Evolutionary conservation across 495 filamentous ascomycete genomes (phyloP).

Genomic region (Lepidopterella palustris): DNA sequence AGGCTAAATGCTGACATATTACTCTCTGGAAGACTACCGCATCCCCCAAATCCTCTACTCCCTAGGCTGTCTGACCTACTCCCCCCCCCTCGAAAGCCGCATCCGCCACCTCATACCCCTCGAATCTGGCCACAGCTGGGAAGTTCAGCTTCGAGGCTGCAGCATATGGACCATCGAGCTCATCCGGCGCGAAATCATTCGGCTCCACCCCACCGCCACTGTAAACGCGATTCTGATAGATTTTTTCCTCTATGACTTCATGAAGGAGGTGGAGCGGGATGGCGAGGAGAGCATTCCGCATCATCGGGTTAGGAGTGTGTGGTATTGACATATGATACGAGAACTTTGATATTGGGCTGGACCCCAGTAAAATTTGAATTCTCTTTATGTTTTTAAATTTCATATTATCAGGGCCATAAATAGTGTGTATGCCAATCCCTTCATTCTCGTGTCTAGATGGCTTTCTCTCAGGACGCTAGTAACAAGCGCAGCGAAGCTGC

Average conservation of each 20-base stretch:
- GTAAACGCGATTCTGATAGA: slow-evolving; percentile 92
- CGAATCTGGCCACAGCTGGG: slow-evolving; percentile 67
- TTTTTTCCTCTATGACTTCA: slow-evolving; percentile 91
- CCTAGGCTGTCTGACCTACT: slow-evolving; percentile 76
- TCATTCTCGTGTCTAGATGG: no score
- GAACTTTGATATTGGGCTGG: no score
- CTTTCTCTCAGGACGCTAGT: no score
- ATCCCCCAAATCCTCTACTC: slow-evolving; percentile 88
- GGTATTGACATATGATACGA: slow-evolving; percentile 81
- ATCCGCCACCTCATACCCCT: slow-evolving; percentile 58
- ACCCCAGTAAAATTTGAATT: no score
- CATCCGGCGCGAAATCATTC: slow-evolving; percentile 74
- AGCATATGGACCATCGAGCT: slow-evolving; percentile 94
- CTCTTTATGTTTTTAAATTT: no score
- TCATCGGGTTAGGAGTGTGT: slow-evolving; percentile 89
- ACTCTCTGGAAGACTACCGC: slow-evolving; percentile 62
- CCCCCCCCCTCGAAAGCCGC: slow-evolving; percentile 64
- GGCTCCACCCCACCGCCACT: slow-evolving; percentile 57
- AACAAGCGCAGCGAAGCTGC: no score
- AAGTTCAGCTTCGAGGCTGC: slow-evolving; percentile 80
- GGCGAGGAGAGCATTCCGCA: slow-evolving; percentile 58
- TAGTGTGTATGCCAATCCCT: no score
- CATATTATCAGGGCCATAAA: no score
- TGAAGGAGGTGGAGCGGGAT: slow-evolving; percentile 70
- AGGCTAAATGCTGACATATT: neutral